phyloP scores from a whole-genome alignment of 2,329 filamentous ascomycete species.

The Hypoxylon sp. region DNA sequence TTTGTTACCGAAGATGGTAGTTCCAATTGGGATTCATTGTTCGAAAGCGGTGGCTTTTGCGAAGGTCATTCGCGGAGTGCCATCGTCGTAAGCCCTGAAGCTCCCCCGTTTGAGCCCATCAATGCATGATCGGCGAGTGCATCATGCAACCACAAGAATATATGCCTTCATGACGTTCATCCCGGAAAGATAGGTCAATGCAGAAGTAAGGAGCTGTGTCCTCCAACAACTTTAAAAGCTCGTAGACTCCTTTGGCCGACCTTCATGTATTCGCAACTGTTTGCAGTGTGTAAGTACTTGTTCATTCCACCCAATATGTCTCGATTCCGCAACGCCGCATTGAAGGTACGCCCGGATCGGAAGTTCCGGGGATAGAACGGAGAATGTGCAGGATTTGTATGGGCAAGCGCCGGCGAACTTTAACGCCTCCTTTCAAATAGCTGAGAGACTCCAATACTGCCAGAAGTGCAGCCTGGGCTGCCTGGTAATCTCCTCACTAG shows the following conservation, averaged over 20 bases:
- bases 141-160: background rate
- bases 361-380: background rate
- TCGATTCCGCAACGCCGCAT: background rate
- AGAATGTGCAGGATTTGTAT: background rate
- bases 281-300: background rate
- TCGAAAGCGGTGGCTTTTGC: background rate
- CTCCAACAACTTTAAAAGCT: no score
- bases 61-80: background rate
- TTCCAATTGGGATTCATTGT: background rate
- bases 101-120: background rate
- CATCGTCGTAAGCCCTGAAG: background rate
- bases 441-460: background rate
- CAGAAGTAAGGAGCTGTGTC: background rate
- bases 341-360: background rate
- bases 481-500: background rate
- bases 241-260: no score
- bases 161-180: background rate
- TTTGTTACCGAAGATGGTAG: background rate
- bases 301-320: background rate
- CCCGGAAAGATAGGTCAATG: no score
- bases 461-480: background rate
- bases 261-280: background rate
- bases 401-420: slow-evolving; percentile 3
- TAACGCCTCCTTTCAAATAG: background rate
- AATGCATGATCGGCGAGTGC: background rate